Base-by-base conservation (phyloP, 2,329 filamentous ascomycete species). In the Sarocladium kiliense region DNA sequence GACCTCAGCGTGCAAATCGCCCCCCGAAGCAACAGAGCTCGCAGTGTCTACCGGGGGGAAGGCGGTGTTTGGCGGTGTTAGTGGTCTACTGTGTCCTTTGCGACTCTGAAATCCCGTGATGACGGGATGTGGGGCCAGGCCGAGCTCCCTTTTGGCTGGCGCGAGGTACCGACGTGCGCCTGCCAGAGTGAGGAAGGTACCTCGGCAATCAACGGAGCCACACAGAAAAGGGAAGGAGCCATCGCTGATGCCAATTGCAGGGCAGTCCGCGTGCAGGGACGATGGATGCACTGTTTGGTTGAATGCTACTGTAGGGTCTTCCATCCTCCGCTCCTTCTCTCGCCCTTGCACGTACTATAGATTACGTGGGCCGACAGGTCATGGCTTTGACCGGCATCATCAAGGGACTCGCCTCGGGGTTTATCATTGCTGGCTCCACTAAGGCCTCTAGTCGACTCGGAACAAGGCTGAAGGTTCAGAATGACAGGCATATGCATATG, bases 71-170 rank as follows among this genome's bases (percentile, higher is more conserved):
- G 44, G 44, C 25, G 44, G 44, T 51, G 47, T 51, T 51, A 51
- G 47, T 51, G 47, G 47, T 51, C 47, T 51, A 51, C 47, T 51
- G 47, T 51, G 47, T 51, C 47, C 47, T 51, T 23, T 51, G 47
- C 47, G n/a, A 51, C 47, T 51, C 47, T 18, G 27, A 16, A 51
- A 51, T 36, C 47, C 47, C 47, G 47, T 51, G 47, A 51, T 51
- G 47, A 51, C 47, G 47, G 47, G 47, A 51, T 51, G 47, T 51
- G 47, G 47, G 47, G 16, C 47, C 3, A 6, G 12, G 7, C 47
- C 47, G 27, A 14, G 10, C 26, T 19, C 37, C 18, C 18, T 19
- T n/a, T 51, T 26, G 39, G n/a, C 47, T 19, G 47, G 27, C 21
- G 44, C 44, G 26, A 49, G 10, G 44, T 49, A 49, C 44, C 26